phyloP scores from a whole-genome alignment of 129 eudicot genomes.

The Helianthus tuberosus region DNA sequence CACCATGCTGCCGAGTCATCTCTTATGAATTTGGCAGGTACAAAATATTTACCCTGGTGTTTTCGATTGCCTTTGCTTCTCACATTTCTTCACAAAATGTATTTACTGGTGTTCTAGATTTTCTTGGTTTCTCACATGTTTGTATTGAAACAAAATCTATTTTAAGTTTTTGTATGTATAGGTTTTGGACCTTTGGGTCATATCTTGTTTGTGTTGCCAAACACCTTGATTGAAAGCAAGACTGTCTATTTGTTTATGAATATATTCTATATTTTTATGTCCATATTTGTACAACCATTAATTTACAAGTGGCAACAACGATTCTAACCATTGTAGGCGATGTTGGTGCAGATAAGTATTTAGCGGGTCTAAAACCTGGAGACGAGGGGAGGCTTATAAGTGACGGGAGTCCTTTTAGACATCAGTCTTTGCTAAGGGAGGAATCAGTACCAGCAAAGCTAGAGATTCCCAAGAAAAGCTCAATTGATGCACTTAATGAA shows the following conservation, averaged over 20 bases:
- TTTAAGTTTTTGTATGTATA: neutral
- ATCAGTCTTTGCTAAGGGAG: slow-evolving; percentile 39
- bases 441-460: slow-evolving; percentile 57
- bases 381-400: slow-evolving; percentile 56
- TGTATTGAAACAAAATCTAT: neutral
- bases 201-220: neutral
- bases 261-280: neutral
- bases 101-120: neutral
- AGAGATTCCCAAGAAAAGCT: slow-evolving; percentile 62
- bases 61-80: neutral
- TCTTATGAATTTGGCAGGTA: slow-evolving; percentile 86
- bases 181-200: neutral
- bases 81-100: neutral
- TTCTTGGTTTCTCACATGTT: neutral
- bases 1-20: slow-evolving; percentile 83
- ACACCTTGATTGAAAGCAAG: neutral
- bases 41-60: neutral
- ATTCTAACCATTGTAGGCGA: slow-evolving; percentile 23
- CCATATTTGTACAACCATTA: neutral
- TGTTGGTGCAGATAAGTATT: slow-evolving; percentile 65
- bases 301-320: neutral
- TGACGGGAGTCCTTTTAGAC: slow-evolving; percentile 54
- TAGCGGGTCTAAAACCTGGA: slow-evolving; percentile 54
- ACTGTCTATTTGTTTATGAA: neutral
- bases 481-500: slow-evolving; percentile 75